Percentiles rank a stretch among this genome's conserved stretches.
These are phyloP conservation scores for Saccharomycopsis vini DNA, from an alignment of 805 yeast species.

Conservation along the genomic window DNA sequence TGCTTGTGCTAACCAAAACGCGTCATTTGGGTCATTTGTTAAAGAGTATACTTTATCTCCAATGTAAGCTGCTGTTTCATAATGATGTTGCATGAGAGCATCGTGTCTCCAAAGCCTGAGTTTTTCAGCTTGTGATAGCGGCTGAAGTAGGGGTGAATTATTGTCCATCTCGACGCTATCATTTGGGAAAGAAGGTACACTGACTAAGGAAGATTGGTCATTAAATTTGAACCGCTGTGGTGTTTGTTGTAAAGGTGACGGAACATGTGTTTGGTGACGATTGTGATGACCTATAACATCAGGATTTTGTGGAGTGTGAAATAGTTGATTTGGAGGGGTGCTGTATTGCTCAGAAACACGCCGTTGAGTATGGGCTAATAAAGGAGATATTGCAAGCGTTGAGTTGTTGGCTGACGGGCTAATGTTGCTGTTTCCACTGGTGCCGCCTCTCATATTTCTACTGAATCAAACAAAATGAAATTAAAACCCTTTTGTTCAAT, in stretches of 20 bases:
- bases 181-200: conserved; percentile 6
- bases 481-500: too few relatives aligned
- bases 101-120: conserved; percentile 89
- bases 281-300: conserved; percentile 3
- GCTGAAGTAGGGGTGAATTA: conserved; percentile 24
- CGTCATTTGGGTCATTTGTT: conserved; percentile 85
- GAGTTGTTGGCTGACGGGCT: conserved; percentile 48
- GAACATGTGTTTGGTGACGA: conserved; percentile 15
- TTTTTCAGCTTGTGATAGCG: conserved; percentile 72
- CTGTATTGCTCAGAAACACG: conserved; percentile 24
- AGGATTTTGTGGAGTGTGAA: conserved; percentile 12
- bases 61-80: conserved; percentile 78
- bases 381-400: conserved; percentile 65
- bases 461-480: too few relatives aligned
- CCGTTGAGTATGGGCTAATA: conserved; percentile 29
- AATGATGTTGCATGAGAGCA: conserved; percentile 86
- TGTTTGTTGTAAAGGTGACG: conserved; percentile 17
- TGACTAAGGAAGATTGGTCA: conserved; percentile 6
- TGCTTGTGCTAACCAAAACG: conserved; percentile 94
- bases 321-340: conserved; percentile 14
- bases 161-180: conserved; percentile 5
- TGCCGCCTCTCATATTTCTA: too few relatives aligned
- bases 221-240: conserved; percentile 17
- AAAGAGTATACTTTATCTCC: conserved; percentile 85
- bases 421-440: background rate